Evolutionary conservation across 1,284 basidiomycete species (phyloP), one percentile per base, ranked within the genome.

Genomic region (Mycena citricolor): DNA sequence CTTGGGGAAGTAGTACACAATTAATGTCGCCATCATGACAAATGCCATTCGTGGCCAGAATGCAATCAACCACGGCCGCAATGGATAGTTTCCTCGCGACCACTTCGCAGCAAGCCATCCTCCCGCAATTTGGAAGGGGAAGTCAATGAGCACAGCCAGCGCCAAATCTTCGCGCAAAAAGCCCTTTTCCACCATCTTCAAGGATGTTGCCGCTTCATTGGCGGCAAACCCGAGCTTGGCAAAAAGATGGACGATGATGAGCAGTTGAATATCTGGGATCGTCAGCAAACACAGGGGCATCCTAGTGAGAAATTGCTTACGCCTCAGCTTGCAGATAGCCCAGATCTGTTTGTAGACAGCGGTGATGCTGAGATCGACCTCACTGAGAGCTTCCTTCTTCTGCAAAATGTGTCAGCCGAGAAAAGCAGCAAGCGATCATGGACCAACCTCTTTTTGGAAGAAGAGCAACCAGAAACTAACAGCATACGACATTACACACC

Each of bases 101-200:
- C 94, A 98, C 56, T 84, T 83, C 3, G 93, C 97, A 0, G 94
- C 93, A n/a, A 97, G 73, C 83, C 92, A 99, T 10, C 95, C 95
- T 26, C 93, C 94, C 45, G 92, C 63, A 47, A 99, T 92, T 69
- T 99, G 95, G 68, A 97, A 97, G 2, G 97, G 97, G 57, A 99
- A 99, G 66, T 99, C 97, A 57, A 99, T 90, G 38, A 99, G 79
- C 23, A 97, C 94, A 2, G 93, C 89, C 19, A 97, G 76, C 4
- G 97, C 94, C 26, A 99, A 77, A 58, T 99, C 97, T 69, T 99
- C 97, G 39, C 94, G 89, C 43, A 84, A 87, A 33, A 99, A 77
- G 2, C 95, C 95, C 61, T 97, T 98, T 64, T 99, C 95, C 34
- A 99, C 87, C 66, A 99, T 81, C 64, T 99, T 99, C 41, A 99